Percentiles rank a stretch among this genome's conserved stretches.
Conservation (phyloP, 176 grass and related monocot genomes). For the Juncus inflexus region DNA sequence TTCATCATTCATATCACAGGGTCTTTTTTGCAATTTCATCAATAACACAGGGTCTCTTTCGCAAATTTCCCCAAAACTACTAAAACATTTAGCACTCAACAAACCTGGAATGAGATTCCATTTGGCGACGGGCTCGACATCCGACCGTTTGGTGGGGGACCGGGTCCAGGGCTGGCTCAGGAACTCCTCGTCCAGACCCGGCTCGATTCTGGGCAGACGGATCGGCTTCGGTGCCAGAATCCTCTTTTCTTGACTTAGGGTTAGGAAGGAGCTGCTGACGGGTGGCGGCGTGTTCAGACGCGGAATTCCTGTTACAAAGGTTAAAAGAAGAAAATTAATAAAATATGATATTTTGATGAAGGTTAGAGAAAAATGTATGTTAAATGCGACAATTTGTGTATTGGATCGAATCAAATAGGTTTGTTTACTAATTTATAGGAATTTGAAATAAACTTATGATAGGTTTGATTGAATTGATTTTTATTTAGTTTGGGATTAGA, state of each 20-base stretch:
- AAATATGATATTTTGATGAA: background rate
- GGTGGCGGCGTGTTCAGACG: conserved; percentile 95
- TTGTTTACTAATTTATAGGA: no score
- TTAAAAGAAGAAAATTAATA: conserved; percentile 7
- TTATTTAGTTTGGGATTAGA: no score
- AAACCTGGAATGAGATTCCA: conserved; percentile 83
- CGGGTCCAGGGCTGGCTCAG: conserved; percentile 79
- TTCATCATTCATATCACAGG: no score
- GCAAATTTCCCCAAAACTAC: no score
- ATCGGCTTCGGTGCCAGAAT: conserved; percentile 79
- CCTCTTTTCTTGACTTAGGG: conserved; percentile 78
- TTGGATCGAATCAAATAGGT: no score
- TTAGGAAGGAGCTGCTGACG: conserved; percentile 53
- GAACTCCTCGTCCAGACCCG: conserved; percentile 57
- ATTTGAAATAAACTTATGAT: no score
- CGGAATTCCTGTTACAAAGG: conserved; percentile 46
- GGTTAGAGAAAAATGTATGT: background rate
- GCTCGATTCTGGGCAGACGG: conserved; percentile 45
- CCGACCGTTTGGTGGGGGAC: conserved; percentile 83
- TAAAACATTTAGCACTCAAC: no score
- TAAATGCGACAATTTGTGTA: background rate
- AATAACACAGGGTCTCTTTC: no score
- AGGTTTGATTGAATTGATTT: no score
- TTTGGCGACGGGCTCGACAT: conserved; percentile 67
- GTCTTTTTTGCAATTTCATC: no score